phyloP scores from a whole-genome alignment of 345 rosid species.

The Brassica carinata region DNA sequence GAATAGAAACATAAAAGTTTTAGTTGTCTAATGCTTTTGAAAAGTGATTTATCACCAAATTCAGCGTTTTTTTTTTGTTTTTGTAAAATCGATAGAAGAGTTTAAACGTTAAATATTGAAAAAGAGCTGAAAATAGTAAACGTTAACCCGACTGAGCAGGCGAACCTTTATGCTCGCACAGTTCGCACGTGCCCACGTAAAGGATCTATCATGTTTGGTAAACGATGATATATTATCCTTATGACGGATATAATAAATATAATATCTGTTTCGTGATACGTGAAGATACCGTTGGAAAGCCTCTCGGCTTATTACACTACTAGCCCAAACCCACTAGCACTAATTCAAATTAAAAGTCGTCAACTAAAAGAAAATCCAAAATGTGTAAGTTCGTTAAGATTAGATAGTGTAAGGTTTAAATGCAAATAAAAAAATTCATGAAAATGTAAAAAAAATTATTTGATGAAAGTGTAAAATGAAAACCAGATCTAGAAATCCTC shows the following conservation, averaged over 20 bases:
- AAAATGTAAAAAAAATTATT: no score
- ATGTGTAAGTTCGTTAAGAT: no score
- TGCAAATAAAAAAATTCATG: no score
- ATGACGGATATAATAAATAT: no score
- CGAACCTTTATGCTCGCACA: constrained; percentile 10
- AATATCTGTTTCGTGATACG: no score
- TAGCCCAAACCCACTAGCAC: not conserved
- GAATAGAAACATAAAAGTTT: not conserved
- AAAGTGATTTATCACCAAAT: not conserved
- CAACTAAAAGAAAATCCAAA: no score
- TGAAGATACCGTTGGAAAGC: not conserved
- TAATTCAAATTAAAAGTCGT: not conserved
- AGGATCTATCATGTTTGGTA: not conserved
- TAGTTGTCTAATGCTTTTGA: constrained; percentile 1
- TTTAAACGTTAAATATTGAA: not conserved
- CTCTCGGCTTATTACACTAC: not conserved
- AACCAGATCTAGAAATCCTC: no score
- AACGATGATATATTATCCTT: not conserved
- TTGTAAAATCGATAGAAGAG: constrained; percentile 13
- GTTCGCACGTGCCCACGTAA: constrained; percentile 20
- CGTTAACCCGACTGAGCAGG: not conserved
- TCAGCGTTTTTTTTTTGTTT: not conserved
- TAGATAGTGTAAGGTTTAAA: no score
- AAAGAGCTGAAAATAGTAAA: not conserved
- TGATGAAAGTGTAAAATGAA: no score